Percentiles rank a stretch among this genome's conserved stretches.
Conservation (phyloP, 2,329 filamentous ascomycete species). For the Fusarium bactridioides region DNA sequence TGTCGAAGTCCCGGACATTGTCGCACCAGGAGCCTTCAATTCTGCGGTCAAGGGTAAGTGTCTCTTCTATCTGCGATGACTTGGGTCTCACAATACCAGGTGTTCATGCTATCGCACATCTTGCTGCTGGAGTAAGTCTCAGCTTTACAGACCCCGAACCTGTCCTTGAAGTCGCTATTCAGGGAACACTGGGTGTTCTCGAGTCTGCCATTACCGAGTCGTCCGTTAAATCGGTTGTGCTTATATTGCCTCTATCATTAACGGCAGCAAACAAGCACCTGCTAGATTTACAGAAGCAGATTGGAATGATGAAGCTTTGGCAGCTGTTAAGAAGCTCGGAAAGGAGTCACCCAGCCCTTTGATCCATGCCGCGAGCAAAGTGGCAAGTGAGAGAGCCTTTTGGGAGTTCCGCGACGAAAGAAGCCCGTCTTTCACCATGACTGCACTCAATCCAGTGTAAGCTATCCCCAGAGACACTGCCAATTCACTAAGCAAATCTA, state of each 20-base stretch:
- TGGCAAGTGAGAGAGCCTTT: constrained; percentile 34
- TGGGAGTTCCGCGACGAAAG: constrained; percentile 36
- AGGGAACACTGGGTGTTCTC: constrained; percentile 30
- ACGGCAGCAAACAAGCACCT: not conserved
- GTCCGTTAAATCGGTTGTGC: constrained; percentile 35
- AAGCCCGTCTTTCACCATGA: constrained; percentile 33
- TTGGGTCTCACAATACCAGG: constrained; percentile 15
- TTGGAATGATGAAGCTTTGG: constrained; percentile 33
- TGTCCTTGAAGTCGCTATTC: constrained; percentile 28
- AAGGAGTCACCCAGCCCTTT: constrained; percentile 25
- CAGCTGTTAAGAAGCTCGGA: constrained; percentile 27
- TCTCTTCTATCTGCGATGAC: not conserved
- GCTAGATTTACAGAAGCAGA: constrained; percentile 35
- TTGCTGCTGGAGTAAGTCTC: constrained; percentile 33
- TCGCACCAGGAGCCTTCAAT: constrained; percentile 46
- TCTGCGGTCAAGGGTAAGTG: constrained; percentile 44
- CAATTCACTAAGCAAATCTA: not conserved
- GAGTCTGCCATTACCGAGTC: constrained; percentile 32
- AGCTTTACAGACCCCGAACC: constrained; percentile 34
- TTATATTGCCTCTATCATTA: constrained; percentile 34
- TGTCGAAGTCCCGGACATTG: constrained; percentile 48
- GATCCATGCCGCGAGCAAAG: constrained; percentile 38
- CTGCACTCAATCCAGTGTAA: constrained; percentile 37
- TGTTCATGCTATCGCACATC: constrained; percentile 35
- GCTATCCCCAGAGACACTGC: not conserved